phyloP scores from a whole-genome alignment of 2,329 filamentous ascomycete species.

The Grosmannia penicillata region DNA sequence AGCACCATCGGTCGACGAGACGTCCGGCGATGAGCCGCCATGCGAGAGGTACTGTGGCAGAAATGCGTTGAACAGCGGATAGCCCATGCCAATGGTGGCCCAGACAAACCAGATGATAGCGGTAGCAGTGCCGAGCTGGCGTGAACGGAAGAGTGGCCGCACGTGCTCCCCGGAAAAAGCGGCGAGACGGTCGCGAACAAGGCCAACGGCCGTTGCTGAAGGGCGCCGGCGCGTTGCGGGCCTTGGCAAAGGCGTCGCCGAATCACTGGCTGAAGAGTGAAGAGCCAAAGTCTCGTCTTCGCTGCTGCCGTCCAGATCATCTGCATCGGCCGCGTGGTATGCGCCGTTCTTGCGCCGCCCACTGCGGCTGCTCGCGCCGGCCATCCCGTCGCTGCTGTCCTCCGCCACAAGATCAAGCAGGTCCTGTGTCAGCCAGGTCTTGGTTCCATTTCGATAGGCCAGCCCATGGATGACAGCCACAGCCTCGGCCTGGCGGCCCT shows the following conservation, averaged over 20 bases:
- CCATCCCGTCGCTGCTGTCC: constrained; percentile 10
- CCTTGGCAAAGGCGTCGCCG: not conserved
- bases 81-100: constrained; percentile 73
- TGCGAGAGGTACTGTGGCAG: constrained; percentile 71
- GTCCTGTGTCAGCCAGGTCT: constrained; percentile 64
- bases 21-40: constrained; percentile 21
- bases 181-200: constrained; percentile 41
- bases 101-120: constrained; percentile 62
- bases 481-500: constrained; percentile 63
- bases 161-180: constrained; percentile 56
- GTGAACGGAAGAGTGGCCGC: constrained; percentile 46
- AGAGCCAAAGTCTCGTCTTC: not conserved
- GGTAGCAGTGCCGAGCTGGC: constrained; percentile 35
- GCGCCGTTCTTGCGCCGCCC: not conserved
- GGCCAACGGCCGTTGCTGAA: not conserved
- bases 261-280: not conserved
- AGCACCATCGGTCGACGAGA: constrained; percentile 12
- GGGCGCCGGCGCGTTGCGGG: not conserved
- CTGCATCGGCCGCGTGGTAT: constrained; percentile 4
- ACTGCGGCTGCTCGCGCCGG: not conserved
- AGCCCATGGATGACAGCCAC: constrained; percentile 69
- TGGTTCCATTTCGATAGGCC: constrained; percentile 52
- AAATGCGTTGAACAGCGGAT: constrained; percentile 80
- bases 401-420: constrained; percentile 43
- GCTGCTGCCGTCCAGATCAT: not conserved